Conservation (phyloP, 2,329 filamentous ascomycete genomes). For the Colletotrichum chlorophyti region DNA sequence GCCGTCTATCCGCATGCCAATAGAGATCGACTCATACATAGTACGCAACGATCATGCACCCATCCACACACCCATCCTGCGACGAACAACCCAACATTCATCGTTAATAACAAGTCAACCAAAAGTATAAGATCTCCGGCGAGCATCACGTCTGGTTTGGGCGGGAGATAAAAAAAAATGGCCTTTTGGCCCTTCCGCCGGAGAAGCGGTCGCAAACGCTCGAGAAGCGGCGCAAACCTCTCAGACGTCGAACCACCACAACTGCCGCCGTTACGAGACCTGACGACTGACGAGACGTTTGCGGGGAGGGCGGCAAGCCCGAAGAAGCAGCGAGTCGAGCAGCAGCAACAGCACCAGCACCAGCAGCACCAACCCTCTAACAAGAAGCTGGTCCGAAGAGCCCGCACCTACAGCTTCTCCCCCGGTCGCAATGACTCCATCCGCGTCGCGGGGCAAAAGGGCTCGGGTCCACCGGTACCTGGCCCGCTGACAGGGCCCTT, state of each 20-base stretch:
- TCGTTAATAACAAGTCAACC: slow-evolving; percentile 10
- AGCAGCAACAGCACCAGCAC: slow-evolving; percentile 46
- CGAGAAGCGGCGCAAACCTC: slow-evolving; percentile 59
- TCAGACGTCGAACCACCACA: slow-evolving; percentile 56
- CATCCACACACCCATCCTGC: slow-evolving; percentile 5
- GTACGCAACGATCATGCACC: slow-evolving; percentile 24
- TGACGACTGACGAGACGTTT: slow-evolving; percentile 38
- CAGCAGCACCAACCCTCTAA: slow-evolving; percentile 43
- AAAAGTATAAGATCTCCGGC: not conserved
- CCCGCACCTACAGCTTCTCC: slow-evolving; percentile 67
- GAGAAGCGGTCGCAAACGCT: slow-evolving; percentile 70
- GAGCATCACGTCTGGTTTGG: not conserved
- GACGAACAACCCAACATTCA: slow-evolving; percentile 9
- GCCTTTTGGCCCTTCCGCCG: slow-evolving; percentile 85
- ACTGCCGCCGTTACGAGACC: slow-evolving; percentile 40
- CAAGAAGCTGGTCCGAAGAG: slow-evolving; percentile 55
- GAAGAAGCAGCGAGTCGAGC: slow-evolving; percentile 52
- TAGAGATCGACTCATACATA: slow-evolving; percentile 10
- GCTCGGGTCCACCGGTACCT: slow-evolving; percentile 25
- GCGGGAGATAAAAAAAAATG: too few relatives aligned
- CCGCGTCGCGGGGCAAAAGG: slow-evolving; percentile 40
- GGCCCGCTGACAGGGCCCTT: slow-evolving; percentile 24
- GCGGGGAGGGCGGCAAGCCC: slow-evolving; percentile 31
- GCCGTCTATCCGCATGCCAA: not conserved
- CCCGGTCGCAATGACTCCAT: slow-evolving; percentile 64